Evolutionary conservation across 768 basidiomycete genomes (phyloP).

Genomic region (Porpolomopsis calyptriformis): DNA sequence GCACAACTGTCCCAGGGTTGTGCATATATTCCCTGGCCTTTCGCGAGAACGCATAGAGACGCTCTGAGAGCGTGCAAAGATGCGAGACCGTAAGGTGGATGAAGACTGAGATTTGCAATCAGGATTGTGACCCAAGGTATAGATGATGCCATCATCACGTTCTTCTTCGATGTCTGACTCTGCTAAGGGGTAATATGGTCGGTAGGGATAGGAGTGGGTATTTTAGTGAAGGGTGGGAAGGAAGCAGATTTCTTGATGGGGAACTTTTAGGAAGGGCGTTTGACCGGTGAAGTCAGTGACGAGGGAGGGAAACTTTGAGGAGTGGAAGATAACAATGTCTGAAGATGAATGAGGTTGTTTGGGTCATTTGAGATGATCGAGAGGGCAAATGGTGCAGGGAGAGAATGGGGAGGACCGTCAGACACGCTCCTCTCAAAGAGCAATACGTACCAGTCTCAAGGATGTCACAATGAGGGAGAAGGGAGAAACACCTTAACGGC

Average conservation of each 20-base stretch:
- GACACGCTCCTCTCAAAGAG: constrained; percentile 50
- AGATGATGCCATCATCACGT: constrained; percentile 22
- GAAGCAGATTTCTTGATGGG: constrained; percentile 16
- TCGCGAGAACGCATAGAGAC: constrained; percentile 55
- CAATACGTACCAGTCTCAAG: too few species aligned
- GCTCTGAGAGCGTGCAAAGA: constrained; percentile 17
- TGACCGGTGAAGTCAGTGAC: constrained; percentile 11
- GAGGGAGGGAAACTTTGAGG: constrained; percentile 15
- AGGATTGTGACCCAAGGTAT: constrained; percentile 18
- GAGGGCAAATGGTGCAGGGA: neutral
- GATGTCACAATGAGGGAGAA: too few species aligned
- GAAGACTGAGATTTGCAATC: constrained; percentile 2
- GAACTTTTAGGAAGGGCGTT: constrained; percentile 9
- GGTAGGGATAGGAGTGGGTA: constrained; percentile 13
- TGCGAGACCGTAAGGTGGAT: constrained; percentile 21
- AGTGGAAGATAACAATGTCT: neutral
- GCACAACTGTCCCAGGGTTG: constrained; percentile 44
- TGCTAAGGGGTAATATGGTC: constrained; percentile 5
- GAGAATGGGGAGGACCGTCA: constrained; percentile 15
- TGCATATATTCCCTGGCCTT: constrained; percentile 38
- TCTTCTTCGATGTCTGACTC: constrained; percentile 25
- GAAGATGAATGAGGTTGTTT: neutral
- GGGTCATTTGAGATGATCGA: neutral
- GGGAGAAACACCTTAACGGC: too few species aligned
- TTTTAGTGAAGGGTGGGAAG: constrained; percentile 13